A percentile compares a stretch with the other conserved stretches of the same genome.
Conservation (phyloP, 108 stramenopile genomes). For the Aureococcus anophagefferens region DNA sequence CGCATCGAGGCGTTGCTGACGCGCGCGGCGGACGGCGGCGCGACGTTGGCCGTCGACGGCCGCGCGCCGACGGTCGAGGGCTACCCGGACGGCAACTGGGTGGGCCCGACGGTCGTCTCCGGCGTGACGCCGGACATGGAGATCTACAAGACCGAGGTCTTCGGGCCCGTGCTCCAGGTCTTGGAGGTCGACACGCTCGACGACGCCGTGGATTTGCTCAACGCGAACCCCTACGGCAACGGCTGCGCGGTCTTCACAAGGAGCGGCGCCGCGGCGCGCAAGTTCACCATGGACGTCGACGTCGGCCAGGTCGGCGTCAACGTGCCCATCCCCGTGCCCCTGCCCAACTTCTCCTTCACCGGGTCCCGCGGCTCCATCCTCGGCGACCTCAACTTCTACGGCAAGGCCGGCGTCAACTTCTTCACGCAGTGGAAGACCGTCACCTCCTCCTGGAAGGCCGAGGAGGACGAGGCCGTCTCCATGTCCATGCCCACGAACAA, state of each 20-base stretch:
- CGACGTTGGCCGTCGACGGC: slow-evolving; percentile 69
- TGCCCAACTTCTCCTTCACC: slow-evolving; percentile 89
- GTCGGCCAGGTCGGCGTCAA: slow-evolving; percentile 82
- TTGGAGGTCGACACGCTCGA: slow-evolving; percentile 64
- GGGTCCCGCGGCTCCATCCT: slow-evolving; percentile 71
- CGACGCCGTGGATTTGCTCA: slow-evolving; percentile 74
- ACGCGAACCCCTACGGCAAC: slow-evolving; percentile 80
- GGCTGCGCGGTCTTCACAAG: slow-evolving; percentile 78
- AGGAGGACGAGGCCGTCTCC: no score
- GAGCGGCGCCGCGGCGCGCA: slow-evolving; percentile 75
- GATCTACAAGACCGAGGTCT: no score
- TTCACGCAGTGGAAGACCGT: slow-evolving; percentile 87
- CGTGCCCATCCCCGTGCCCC: slow-evolving; percentile 87
- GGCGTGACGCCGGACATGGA: slow-evolving; percentile 33
- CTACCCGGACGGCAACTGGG: slow-evolving; percentile 64
- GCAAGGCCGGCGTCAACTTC: slow-evolving; percentile 80
- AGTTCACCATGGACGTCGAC: slow-evolving; percentile 74
- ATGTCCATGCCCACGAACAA: no score
- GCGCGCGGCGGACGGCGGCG: slow-evolving; percentile 64
- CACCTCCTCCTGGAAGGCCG: slow-evolving; percentile 84
- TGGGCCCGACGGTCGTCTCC: slow-evolving; percentile 71
- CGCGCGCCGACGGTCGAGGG: slow-evolving; percentile 51
- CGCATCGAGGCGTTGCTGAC: no score
- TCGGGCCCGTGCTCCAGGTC: slow-evolving; percentile 80
- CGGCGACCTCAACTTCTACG: slow-evolving; percentile 87